Evolutionary conservation across 2,329 filamentous ascomycete species (phyloP), one percentile per base, ranked within the genome.

Genomic region (Aspergillus sp.): DNA sequence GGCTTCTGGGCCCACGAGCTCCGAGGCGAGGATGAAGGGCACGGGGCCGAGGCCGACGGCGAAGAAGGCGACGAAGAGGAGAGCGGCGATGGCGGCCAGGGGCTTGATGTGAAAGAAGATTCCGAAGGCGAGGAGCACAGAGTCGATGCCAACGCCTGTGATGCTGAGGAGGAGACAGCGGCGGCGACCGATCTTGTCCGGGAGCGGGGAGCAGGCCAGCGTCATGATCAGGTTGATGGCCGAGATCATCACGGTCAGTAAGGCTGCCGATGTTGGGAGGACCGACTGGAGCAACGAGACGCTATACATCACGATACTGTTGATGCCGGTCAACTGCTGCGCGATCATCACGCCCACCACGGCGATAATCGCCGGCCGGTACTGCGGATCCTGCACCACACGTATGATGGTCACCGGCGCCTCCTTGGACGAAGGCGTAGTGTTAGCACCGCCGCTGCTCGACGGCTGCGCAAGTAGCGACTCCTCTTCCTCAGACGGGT

Each of bases 251-350:
- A 97, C 91, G 46, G 91, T 94, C 44, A 98, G 77, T 1, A 94
- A 71, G 0, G 85, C 85, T 0, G 90, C 91, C 51, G 83, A 88
- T 41, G 88, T 80, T 3, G 88, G 85, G 0, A 98, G 78, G 1
- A 97, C 78, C 52, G 82, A 82, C 30, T 85, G 81, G 9, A 98
- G 78, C 1, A 98, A 81, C 0, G 87, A 89, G 4, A 97, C 93
- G 2, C 90, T 94, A 68, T 98, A 98, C 90, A 98, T 96, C 69
- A 97, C 86, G 61, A 97, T 91, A 48, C 86, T 91, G 77, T 98
- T 97, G 71, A 97, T 91, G 41, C 88, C 91, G 48, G 86, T 91
- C 34, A 96, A 76, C 65, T 98, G 93, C 65, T 97, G 93, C 1
- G 87, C 85, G 48, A 90, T 77, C 90, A 97, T 96, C 56, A 94